Evolutionary conservation across 2,329 filamentous ascomycete species (phyloP), one percentile per base, ranked within the genome.

Genomic region (Alternaria triticina): DNA sequence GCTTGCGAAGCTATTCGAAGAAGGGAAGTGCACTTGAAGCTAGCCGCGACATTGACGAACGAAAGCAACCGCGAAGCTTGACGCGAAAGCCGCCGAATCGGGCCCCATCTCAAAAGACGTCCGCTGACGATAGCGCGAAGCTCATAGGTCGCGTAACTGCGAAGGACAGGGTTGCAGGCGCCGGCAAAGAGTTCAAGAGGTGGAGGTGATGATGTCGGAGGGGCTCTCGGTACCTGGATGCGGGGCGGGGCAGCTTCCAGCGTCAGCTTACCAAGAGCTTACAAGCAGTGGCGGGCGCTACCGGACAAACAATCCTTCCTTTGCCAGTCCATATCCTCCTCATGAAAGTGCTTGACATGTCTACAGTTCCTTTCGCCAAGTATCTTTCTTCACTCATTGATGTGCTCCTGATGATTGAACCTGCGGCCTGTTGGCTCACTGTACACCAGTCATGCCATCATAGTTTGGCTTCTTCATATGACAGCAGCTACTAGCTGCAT

Each of bases 171-270:
- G 44, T 47, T 22, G 6, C 17, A 46, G n/a, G 57, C 30, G 23
- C 58, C 61, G 65, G 59, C 40, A 64, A 63, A 60, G 56, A 51
- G 27, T 58, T 63, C 57, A 62, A 22, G 40, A 60, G 57, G 59
- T 59, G 61, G 61, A 56, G 60, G 52, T 59, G 46, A 51, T 58
- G 57, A 52, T 63, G 60, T 56, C 59, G 60, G 62, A 59, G 62
- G 57, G 55, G 59, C 50, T 33, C 22, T 68, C 67, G 67, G 67
- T 64, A 64, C 62, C 59, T 59, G 65, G 57, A 65, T 63, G 65
- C 59, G 65, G 65, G 65, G 65, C 50, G 57, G 33, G 65, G 65
- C 50, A 59, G 33, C 13, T 22, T 36, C 44, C 27, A 59, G 61
- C 52, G 52, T 47, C 27, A 36, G 62, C 65, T 65, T 60, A 65